phyloP scores from a whole-genome alignment of 2,329 filamentous ascomycete species.

The Simplicillium aogashimaense region DNA sequence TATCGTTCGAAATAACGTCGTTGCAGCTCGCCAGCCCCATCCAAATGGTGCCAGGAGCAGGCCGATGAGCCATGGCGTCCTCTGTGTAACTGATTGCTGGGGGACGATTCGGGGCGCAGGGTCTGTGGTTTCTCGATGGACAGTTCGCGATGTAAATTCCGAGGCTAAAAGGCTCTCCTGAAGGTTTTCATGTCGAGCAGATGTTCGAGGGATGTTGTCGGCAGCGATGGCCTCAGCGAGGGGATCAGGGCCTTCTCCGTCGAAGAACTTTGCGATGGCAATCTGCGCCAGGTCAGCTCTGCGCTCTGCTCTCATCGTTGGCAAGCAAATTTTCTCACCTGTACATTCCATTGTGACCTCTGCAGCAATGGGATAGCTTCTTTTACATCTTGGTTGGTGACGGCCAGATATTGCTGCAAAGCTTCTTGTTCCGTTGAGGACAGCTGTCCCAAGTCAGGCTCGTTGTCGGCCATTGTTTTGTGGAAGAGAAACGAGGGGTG shows the following conservation, averaged over 20 bases:
- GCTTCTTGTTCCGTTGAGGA: constrained; percentile 70
- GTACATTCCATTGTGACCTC: constrained; percentile 92
- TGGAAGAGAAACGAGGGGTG: not conserved
- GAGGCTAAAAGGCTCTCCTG: constrained; percentile 43
- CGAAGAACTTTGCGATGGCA: constrained; percentile 94
- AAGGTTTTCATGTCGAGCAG: constrained; percentile 64
- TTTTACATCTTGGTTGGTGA: constrained; percentile 73
- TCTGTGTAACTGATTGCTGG: constrained; percentile 57
- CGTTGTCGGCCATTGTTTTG: constrained; percentile 21
- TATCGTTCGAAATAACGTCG: constrained; percentile 60
- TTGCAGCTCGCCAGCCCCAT: constrained; percentile 63
- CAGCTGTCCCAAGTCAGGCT: constrained; percentile 55
- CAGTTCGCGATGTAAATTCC: constrained; percentile 11
- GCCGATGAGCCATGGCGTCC: constrained; percentile 65
- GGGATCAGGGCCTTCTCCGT: constrained; percentile 80
- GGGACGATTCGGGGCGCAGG: constrained; percentile 80
- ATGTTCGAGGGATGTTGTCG: constrained; percentile 50
- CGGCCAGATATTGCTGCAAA: constrained; percentile 77
- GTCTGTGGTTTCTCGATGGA: constrained; percentile 34
- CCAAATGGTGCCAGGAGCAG: constrained; percentile 75
- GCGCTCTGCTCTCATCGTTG: too few species aligned
- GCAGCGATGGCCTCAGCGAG: constrained; percentile 65
- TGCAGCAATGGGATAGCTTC: constrained; percentile 72
- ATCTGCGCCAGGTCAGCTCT: constrained; percentile 45
- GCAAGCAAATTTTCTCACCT: constrained; percentile 38